phyloP scores from a whole-genome alignment of 2,329 filamentous ascomycete species.

The Fusarium sterilihyphosum region DNA sequence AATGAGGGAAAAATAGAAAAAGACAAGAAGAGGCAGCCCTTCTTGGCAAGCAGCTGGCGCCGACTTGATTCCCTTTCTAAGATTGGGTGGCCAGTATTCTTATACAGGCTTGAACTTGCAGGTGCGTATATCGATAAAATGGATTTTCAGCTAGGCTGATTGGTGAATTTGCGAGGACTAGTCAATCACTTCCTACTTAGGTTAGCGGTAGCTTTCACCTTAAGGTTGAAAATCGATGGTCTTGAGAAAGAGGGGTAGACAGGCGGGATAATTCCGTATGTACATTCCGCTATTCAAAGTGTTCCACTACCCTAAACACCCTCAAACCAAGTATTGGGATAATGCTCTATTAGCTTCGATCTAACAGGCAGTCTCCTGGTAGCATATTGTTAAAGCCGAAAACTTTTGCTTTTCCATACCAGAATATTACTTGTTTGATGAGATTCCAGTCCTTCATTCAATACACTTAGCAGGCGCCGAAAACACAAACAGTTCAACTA shows the following conservation, averaged over 20 bases:
- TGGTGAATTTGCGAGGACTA: neutral
- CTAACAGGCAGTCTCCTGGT: neutral
- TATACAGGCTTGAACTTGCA: neutral
- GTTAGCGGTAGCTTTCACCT: neutral
- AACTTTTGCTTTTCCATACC: neutral
- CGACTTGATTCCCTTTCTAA: neutral
- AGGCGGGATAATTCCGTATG: neutral
- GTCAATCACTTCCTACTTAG: neutral
- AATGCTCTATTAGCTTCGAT: neutral
- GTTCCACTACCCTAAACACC: neutral
- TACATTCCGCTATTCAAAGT: neutral
- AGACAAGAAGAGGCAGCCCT: neutral
- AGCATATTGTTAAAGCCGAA: rapidly evolving
- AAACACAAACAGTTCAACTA: no score
- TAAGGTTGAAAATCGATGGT: neutral
- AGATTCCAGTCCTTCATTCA: neutral
- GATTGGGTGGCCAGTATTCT: neutral
- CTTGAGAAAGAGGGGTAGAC: neutral
- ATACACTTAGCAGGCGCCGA: no score
- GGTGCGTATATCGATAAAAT: neutral
- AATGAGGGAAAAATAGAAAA: neutral
- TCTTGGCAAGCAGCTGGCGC: neutral
- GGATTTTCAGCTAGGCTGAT: neutral
- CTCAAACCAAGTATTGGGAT: neutral
- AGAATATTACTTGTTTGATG: neutral